A percentile compares a stretch with the other conserved stretches of the same genome.
phyloP scores from a whole-genome alignment of 2,329 filamentous ascomycete genomes.

The Mycocentrospora acerina region DNA sequence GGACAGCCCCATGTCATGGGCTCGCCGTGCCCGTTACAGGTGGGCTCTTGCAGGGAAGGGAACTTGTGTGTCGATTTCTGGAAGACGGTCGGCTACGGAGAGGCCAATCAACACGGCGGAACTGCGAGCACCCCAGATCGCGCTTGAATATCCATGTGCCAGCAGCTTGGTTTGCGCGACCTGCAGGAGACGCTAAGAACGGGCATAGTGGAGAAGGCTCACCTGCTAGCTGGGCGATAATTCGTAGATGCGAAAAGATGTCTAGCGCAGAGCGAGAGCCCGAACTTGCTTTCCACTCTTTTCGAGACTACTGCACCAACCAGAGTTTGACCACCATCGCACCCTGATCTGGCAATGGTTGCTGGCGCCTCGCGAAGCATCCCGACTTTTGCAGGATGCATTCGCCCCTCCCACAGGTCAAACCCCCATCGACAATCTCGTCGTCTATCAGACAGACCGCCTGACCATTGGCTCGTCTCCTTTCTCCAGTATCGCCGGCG shows the following conservation, averaged over 20 bases:
- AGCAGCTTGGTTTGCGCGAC: constrained; percentile 34
- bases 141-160: constrained; percentile 33
- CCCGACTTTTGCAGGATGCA: constrained; percentile 21
- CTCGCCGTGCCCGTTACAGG: constrained; percentile 22
- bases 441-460: constrained; percentile 16
- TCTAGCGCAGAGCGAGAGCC: constrained; percentile 18
- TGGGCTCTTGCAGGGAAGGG: constrained; percentile 18
- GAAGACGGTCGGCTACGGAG: constrained; percentile 31
- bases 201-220: constrained; percentile 17
- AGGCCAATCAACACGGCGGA: constrained; percentile 21
- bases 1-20: constrained; percentile 21
- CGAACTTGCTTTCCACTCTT: constrained; percentile 21
- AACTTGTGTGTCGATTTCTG: constrained; percentile 34
- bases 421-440: constrained; percentile 13
- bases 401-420: constrained; percentile 7
- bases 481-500: constrained; percentile 17
- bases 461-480: not conserved
- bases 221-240: constrained; percentile 2
- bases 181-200: constrained; percentile 29
- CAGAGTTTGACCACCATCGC: constrained; percentile 27
- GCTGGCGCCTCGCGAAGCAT: constrained; percentile 18
- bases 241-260: constrained; percentile 19
- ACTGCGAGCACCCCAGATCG: constrained; percentile 34
- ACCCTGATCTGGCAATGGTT: constrained; percentile 26
- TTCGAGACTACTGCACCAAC: constrained; percentile 36